Percentiles rank a stretch among this genome's conserved stretches.
Evolutionary conservation across 495 filamentous ascomycete species (phyloP).

Genomic region (Talaromyces nanjingensis): DNA sequence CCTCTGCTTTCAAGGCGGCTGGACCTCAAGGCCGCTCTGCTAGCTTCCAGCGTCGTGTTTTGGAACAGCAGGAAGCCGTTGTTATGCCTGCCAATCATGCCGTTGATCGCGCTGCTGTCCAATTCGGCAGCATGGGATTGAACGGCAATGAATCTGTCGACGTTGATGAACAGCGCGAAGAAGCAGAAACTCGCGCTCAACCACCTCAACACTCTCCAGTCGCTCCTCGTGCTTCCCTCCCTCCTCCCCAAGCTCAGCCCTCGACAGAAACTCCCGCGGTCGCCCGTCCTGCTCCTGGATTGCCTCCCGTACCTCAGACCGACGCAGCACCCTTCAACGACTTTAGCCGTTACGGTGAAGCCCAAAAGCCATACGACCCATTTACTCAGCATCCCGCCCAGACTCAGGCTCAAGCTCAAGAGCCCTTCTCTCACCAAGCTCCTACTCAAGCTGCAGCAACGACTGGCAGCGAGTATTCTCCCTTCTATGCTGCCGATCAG

Average conservation of each 20-base stretch:
- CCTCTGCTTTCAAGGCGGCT: conserved; percentile 71
- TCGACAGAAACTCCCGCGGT: conserved; percentile 51
- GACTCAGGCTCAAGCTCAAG: conserved; percentile 56
- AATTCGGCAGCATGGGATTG: conserved; percentile 93
- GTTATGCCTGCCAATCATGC: conserved; percentile 99
- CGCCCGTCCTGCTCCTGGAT: conserved; percentile 60
- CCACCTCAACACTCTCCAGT: conserved; percentile 91
- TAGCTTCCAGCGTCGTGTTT: conserved; percentile 71
- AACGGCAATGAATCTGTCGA: conserved; percentile 74
- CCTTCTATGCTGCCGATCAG: conserved; percentile 80
- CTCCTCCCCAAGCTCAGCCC: conserved; percentile 56
- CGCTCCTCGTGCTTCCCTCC: conserved; percentile 85
- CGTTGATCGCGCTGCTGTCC: conserved; percentile 87
- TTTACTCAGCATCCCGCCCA: conserved; percentile 74
- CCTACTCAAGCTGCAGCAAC: conserved; percentile 45
- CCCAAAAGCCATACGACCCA: conserved; percentile 81
- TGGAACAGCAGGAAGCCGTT: conserved; percentile 94
- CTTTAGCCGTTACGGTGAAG: conserved; percentile 62
- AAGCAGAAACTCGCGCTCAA: conserved; percentile 89
- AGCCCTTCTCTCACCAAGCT: conserved; percentile 52
- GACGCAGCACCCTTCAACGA: conserved; percentile 47
- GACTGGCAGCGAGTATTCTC: conserved; percentile 72
- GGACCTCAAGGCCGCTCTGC: conserved; percentile 52
- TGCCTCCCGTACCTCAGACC: conserved; percentile 59
- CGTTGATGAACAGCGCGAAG: conserved; percentile 89